Base-by-base conservation (phyloP, 495 filamentous ascomycete species). In the Emericellopsis terricola region DNA sequence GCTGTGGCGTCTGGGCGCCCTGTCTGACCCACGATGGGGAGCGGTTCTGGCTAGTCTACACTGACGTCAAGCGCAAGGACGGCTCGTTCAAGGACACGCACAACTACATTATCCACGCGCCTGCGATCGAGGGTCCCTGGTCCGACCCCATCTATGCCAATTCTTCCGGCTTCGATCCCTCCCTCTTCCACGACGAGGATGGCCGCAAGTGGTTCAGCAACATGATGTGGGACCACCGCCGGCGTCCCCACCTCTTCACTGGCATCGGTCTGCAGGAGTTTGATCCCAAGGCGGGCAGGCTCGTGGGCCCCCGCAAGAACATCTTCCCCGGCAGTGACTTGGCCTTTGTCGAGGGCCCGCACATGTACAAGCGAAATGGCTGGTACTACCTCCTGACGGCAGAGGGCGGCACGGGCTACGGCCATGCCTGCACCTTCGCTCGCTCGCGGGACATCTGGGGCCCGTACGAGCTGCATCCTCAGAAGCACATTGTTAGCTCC, bases 361-460 rank as follows among this genome's bases (percentile, higher is more conserved):
- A 77, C 35, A 53, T 80, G 20, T 76, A 74, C 48, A 65, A 65
- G 34, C 69, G 71, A 15, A 70, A 70, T 33, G 67, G 57, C 0
- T 78, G 66, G 48, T 78, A 76, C 45, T 81, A 80, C 40, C 59
- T 81, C 20, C 59, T 81, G 36, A 71, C 70, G 5, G 73, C 73
- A 2, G 73, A 79, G 39, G 74, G 71, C 1, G 73, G 74, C 3
- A 78, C 73, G 1, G 71, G 58, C 3, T 62, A 66, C 34, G 49
- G 64, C 8, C 73, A 78, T 37, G 60, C 60, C 3, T 52, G 52
- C 28, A 68, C 65, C 8, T 48, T 73, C 3, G 62, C 62, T 0
- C 59, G 71, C 8, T 66, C 68, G 1, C 55, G 52, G 18, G 52
- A 63, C 40, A 60, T 73, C 23, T 62, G 54, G 56, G 71, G 73